A percentile compares a stretch with the other conserved stretches of the same genome.
Conservation (phyloP, 192 early-diverging fungal species). For the Fimicolochytrium jonesii region DNA sequence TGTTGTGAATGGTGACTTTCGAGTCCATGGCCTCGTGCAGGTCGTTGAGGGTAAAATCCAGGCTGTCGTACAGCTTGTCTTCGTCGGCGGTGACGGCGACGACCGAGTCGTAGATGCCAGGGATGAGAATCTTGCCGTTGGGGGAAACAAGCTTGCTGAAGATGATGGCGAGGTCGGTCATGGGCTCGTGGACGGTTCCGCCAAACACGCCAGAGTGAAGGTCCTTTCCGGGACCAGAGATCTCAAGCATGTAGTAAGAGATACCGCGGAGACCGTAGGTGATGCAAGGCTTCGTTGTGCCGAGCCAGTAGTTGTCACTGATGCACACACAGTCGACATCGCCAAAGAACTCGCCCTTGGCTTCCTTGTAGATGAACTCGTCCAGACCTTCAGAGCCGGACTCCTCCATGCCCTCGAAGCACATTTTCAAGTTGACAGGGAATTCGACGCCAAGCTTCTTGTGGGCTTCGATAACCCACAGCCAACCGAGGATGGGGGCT, state of each 20-base stretch:
- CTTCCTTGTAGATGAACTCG: constrained; percentile 79
- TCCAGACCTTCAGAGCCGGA: constrained; percentile 94
- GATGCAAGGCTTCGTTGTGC: constrained; percentile 92
- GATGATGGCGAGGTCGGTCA: constrained; percentile 87
- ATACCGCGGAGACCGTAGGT: constrained; percentile 94
- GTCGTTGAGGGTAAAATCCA: constrained; percentile 79
- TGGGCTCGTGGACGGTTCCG: constrained; percentile 86
- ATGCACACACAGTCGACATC: constrained; percentile 95
- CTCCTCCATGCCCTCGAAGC: constrained; percentile 96
- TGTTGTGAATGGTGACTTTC: constrained; percentile 71
- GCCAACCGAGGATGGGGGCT: constrained; percentile 93
- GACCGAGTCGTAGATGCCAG: constrained; percentile 87
- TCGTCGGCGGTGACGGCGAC: constrained; percentile 81
- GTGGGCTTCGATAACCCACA: constrained; percentile 93
- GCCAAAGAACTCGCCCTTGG: constrained; percentile 76
- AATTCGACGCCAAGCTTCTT: constrained; percentile 84
- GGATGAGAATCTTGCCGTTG: constrained; percentile 85
- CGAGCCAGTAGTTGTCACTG: constrained; percentile 98
- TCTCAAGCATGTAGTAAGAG: constrained; percentile 55
- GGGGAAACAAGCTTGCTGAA: constrained; percentile 80
- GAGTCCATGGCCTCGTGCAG: constrained; percentile 74
- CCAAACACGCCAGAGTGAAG: constrained; percentile 96
- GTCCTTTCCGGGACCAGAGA: constrained; percentile 83
- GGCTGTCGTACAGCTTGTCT: constrained; percentile 69
- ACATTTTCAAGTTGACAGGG: constrained; percentile 89